Evolutionary conservation across 805 yeast genomes (phyloP), one percentile per base, ranked within the genome.

Genomic region (Tetrapisispora iriomotensis): DNA sequence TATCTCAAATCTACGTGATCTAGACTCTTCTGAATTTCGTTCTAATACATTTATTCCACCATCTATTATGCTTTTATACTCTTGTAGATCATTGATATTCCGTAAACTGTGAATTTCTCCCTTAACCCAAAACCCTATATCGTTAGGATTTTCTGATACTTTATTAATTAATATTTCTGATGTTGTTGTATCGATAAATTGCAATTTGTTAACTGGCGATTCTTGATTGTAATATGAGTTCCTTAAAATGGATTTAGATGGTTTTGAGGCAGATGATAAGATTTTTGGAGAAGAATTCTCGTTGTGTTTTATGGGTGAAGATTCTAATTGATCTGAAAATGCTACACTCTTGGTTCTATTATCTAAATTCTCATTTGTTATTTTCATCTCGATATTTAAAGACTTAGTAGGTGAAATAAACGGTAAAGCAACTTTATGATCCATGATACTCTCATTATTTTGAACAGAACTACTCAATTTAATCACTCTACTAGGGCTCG

Each of bases 271-370:
- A 3, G 53, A 37, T 5, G 50, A 38, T 3, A 47, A 45, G 12
- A 39, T 42, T 23, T 15, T 33, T 13, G 54, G 53, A 8, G 60
- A 55, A 5, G 58, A 49, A 8, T 42, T 40, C 10, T 43, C 20
- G 10, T 43, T 9, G 6, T 25, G 26, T 24, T 42, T 46, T 9
- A 47, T 43, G 15, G 58, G 57, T 14, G 61, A 53, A 8, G 52
- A 48, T 29, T 51, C 58, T 6, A 58, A 29, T 34, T 44, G 43
- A 43, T 58, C 60, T 8, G 61, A 56, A 44, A 58, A 58, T 6
- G 59, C 53, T 5, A 58, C 62, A 14, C 34, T 13, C 20, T n/a
- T 18, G 20, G 36, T n/a, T n/a, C n/a, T n/a, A n/a, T n/a, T n/a
- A n/a, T n/a, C n/a, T n/a, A n/a, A n/a, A n/a, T n/a, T n/a, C 4